Evolutionary conservation across 352 stramenopile genomes (phyloP).

Genomic region (Globisporangium megalacanthum): DNA sequence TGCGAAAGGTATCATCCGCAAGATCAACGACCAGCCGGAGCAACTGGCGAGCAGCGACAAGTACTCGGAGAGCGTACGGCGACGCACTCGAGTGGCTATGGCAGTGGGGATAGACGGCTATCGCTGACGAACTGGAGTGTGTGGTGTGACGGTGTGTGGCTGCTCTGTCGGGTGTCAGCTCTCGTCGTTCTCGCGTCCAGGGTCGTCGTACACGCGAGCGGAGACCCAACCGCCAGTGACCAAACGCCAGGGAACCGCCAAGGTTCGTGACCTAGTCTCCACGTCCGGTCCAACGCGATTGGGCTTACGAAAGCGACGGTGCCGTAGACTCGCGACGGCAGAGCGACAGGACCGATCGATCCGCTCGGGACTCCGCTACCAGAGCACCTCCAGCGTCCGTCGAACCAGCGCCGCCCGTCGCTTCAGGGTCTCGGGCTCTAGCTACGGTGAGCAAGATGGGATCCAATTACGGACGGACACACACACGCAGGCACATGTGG

Average conservation of each 20-base stretch:
- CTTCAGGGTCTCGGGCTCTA: constrained; percentile 53
- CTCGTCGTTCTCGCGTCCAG: constrained; percentile 66
- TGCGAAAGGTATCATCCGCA: constrained; percentile 58
- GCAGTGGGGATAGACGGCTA: no score
- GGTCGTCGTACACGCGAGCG: constrained; percentile 61
- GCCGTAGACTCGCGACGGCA: constrained; percentile 41
- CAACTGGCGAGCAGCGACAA: constrained; percentile 36
- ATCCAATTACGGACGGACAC: no score
- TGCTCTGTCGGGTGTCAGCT: constrained; percentile 29
- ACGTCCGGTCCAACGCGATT: no score
- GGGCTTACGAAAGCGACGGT: no score
- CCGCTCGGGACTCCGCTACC: constrained; percentile 40
- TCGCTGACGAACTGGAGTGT: no score
- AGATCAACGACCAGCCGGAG: constrained; percentile 51
- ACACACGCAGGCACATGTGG: no score
- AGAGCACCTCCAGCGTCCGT: constrained; percentile 16
- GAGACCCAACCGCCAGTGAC: constrained; percentile 47
- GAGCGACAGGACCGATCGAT: constrained; percentile 43
- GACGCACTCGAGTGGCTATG: not conserved
- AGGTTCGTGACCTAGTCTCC: constrained; percentile 20
- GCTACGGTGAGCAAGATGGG: constrained; percentile 4
- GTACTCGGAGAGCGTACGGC: constrained; percentile 14
- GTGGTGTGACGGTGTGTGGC: not conserved
- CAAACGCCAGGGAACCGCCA: constrained; percentile 37
- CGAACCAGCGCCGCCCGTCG: constrained; percentile 56